A percentile compares a stretch with the other conserved stretches of the same genome.
Evolutionary conservation across 2,329 filamentous ascomycete species (phyloP).

Genomic region (Xylaria sp.): DNA sequence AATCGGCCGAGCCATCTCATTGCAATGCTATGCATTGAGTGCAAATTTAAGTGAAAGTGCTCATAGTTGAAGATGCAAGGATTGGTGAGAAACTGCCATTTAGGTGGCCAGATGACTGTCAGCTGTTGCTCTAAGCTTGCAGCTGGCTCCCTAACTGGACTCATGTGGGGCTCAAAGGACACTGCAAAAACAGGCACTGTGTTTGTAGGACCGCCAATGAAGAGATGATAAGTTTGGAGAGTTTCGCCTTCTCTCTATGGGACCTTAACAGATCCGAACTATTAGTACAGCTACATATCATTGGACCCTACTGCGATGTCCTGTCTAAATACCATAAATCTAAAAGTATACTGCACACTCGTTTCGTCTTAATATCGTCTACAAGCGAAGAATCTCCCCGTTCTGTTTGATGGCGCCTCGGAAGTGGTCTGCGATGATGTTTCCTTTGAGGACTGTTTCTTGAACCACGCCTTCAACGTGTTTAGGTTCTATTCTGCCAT

Average conservation of each 20-base stretch:
- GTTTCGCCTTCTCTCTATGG: not conserved
- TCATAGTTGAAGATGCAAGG: not conserved
- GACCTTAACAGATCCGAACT: not conserved
- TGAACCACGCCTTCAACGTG: constrained; percentile 77
- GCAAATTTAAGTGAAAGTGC: not conserved
- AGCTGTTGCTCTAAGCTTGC: not conserved
- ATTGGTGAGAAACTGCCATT: not conserved
- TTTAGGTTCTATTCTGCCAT: constrained; percentile 75
- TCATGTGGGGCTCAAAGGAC: not conserved
- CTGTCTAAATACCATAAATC: not conserved
- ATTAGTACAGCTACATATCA: not conserved
- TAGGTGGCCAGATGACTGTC: not conserved
- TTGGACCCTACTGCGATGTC: not conserved
- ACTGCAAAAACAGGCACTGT: not conserved
- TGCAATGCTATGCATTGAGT: constrained; percentile 20
- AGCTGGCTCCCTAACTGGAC: not conserved
- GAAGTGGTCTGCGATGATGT: constrained; percentile 72
- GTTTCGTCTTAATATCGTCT: constrained; percentile 25
- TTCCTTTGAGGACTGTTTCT: constrained; percentile 71
- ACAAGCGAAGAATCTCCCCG: constrained; percentile 58
- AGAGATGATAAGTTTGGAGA: not conserved
- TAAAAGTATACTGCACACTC: not conserved
- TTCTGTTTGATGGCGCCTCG: constrained; percentile 68
- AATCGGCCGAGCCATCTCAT: constrained; percentile 26
- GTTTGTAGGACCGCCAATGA: too few relatives aligned